Conservation (phyloP, 2,329 filamentous ascomycete genomes). For the Talaromyces pinophilus region DNA sequence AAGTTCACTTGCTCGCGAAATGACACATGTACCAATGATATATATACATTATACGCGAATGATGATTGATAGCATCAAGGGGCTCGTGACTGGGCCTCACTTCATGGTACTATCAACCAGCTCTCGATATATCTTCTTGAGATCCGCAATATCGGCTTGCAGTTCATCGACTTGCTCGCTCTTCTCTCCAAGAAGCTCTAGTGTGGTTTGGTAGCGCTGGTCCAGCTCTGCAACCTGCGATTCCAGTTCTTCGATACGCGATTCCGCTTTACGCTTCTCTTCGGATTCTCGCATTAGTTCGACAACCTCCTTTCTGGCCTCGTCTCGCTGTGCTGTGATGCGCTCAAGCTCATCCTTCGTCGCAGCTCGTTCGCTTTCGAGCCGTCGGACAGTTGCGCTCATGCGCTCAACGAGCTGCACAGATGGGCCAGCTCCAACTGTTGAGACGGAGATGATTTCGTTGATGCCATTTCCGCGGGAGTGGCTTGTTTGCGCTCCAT, state of each 20-base stretch:
- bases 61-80: not conserved
- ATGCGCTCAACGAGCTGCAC: slow-evolving; percentile 96
- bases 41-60: slow-evolving; percentile 24
- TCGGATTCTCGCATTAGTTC: slow-evolving; percentile 84
- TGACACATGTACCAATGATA: slow-evolving; percentile 20
- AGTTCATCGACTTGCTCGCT: slow-evolving; percentile 93
- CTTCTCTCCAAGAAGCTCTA: slow-evolving; percentile 96
- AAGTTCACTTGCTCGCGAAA: slow-evolving; percentile 11
- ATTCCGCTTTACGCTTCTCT: slow-evolving; percentile 61
- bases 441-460: slow-evolving; percentile 86
- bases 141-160: slow-evolving; percentile 80
- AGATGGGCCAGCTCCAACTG: slow-evolving; percentile 83
- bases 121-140: slow-evolving; percentile 96
- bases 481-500: slow-evolving; percentile 38
- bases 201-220: slow-evolving; percentile 79
- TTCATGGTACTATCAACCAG: slow-evolving; percentile 81
- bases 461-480: slow-evolving; percentile 63
- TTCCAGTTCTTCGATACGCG: slow-evolving; percentile 66
- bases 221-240: slow-evolving; percentile 68
- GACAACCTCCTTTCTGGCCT: slow-evolving; percentile 89
- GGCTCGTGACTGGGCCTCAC: slow-evolving; percentile 40
- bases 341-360: slow-evolving; percentile 82
- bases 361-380: slow-evolving; percentile 89
- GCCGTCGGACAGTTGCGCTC: slow-evolving; percentile 84
- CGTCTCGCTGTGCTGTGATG: slow-evolving; percentile 82